Percentiles rank a stretch among this genome's conserved stretches.
These are phyloP conservation scores for Cryptococcus sp. DNA, from an alignment of 1,284 basidiomycete species.

Conservation along the genomic window DNA sequence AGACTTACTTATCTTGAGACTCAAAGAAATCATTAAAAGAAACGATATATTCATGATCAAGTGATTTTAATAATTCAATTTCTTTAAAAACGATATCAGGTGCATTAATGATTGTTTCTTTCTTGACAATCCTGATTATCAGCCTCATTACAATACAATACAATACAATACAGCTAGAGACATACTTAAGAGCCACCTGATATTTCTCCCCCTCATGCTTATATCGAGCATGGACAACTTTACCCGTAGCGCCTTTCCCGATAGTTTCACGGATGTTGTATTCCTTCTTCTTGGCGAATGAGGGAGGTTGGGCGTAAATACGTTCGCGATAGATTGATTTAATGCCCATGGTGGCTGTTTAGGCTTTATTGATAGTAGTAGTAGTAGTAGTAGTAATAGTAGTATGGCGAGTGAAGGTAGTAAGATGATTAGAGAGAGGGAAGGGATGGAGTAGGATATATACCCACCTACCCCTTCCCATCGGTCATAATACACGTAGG, in stretches of 20 bases:
- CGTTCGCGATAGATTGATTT: constrained; percentile 40
- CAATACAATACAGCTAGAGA: constrained; percentile 1
- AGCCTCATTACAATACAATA: no score
- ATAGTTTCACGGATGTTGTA: constrained; percentile 49
- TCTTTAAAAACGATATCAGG: constrained; percentile 80
- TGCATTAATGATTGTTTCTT: constrained; percentile 87
- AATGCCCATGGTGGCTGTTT: constrained; percentile 27
- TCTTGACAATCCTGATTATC: constrained; percentile 78
- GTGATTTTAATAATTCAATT: constrained; percentile 79
- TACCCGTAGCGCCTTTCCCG: constrained; percentile 78
- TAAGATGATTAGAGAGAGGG: no score
- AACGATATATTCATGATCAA: constrained; percentile 85
- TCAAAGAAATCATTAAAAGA: constrained; percentile 64
- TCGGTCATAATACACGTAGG: no score
- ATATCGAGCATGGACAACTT: constrained; percentile 65
- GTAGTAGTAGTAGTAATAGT: no score
- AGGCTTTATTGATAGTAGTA: no score
- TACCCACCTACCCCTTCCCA: no score
- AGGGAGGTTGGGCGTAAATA: constrained; percentile 72
- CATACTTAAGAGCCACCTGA: constrained; percentile 64
- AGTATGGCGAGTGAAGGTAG: no score
- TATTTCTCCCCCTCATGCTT: constrained; percentile 49
- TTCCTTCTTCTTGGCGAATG: constrained; percentile 75
- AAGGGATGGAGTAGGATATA: no score
- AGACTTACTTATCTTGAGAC: constrained; percentile 66